Conservation (phyloP, 2,329 filamentous ascomycete genomes). For the Huntiella omanensis region DNA sequence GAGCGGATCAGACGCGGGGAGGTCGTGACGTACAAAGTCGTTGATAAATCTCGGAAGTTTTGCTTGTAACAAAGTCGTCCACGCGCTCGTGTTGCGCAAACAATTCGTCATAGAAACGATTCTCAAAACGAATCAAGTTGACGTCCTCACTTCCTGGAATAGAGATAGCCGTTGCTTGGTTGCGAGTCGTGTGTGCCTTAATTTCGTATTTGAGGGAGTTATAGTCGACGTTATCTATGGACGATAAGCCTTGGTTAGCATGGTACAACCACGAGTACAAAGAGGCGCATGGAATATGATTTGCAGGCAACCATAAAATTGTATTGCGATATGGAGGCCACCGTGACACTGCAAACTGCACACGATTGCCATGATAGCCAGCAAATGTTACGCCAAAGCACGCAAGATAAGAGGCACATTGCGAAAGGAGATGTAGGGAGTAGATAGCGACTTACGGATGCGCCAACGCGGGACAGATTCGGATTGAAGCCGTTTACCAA, state of each 20-base stretch:
- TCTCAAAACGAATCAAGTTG: slow-evolving; percentile 44
- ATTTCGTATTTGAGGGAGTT: slow-evolving; percentile 72
- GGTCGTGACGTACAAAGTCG: slow-evolving; percentile 36
- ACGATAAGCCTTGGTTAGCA: not conserved
- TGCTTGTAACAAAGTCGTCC: slow-evolving; percentile 60
- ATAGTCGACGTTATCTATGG: slow-evolving; percentile 68
- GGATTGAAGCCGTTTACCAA: slow-evolving; percentile 16
- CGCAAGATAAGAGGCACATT: not conserved
- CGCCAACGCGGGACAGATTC: slow-evolving; percentile 12
- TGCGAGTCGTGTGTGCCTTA: slow-evolving; percentile 57
- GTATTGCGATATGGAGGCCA: too few species aligned
- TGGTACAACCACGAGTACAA: not conserved
- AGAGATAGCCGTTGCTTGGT: slow-evolving; percentile 48
- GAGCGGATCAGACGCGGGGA: not conserved
- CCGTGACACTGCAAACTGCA: too few species aligned
- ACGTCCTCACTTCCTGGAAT: slow-evolving; percentile 54
- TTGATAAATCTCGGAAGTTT: slow-evolving; percentile 57
- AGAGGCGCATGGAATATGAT: not conserved
- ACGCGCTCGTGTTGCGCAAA: slow-evolving; percentile 58
- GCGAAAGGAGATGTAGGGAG: not conserved
- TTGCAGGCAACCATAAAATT: too few species aligned
- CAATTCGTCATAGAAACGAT: slow-evolving; percentile 53
- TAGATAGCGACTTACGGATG: slow-evolving; percentile 8
- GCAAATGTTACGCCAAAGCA: too few species aligned
- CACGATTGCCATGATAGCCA: too few species aligned